Evolutionary conservation across 345 rosid genomes (phyloP), one percentile per base, ranked within the genome.

Genomic region (Ceriops zippeliana): DNA sequence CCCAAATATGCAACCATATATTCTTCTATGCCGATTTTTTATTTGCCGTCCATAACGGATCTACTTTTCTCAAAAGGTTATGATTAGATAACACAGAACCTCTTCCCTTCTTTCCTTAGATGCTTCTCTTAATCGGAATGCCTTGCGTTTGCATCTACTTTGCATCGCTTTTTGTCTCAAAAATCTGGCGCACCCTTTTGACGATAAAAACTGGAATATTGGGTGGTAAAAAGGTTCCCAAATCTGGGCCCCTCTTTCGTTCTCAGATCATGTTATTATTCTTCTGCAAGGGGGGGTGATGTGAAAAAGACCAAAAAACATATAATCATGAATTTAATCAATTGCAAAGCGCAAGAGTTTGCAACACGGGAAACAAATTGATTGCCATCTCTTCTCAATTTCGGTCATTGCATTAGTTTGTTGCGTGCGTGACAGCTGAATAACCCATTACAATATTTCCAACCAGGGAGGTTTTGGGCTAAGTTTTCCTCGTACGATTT

Each of bases 161-260:
- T 61, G 71, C 63, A 68, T 63, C 49, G 26, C 76, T 75, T 75
- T 77, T 35, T 42, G 49, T 22, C 75, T n/a, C 61, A 76, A 74
- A 63, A 80, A 72, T 54, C 52, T 70, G 72, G 65, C 52, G 62
- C 52, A 24, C 70, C 81, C 73, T 84, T 72, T 42, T 61, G 61
- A 62, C 6, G 63, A 58, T 34, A 54, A 42, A 42, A 42, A 11
- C 49, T 15, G 15, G 49, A 42, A 42, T 15, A 42, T 13, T 42
- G 17, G 16, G 49, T 42, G 2, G 3, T 1, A 38, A 42, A 13
- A 42, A 42, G 2, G 37, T 7, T 34, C 9, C 10, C 9, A 34
- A 34, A 34, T 7, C 37, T 7, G 0, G 7, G 37, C 37, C 37
- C 1, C 37, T 7, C 37, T 34, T 42, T 42, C 16, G 49, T 42